Evolutionary conservation across 2,329 filamentous ascomycete species (phyloP).

Genomic region (Penicillium sp.): DNA sequence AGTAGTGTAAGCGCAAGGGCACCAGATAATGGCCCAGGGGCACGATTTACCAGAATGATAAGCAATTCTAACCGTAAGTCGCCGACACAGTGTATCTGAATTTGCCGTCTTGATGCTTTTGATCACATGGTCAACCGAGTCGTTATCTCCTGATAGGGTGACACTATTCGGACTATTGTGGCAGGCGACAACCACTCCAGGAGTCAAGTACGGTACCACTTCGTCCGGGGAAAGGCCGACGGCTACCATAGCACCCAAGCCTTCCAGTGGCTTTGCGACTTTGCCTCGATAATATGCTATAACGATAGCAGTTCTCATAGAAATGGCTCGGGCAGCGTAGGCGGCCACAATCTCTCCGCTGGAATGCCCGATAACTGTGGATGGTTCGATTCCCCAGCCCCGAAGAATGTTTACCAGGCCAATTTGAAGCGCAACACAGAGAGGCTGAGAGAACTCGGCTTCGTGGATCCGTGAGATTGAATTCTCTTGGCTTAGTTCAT

Average conservation of each 20-base stretch:
- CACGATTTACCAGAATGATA: conserved; percentile 20
- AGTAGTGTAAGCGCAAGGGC: not conserved
- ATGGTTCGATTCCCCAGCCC: conserved; percentile 23
- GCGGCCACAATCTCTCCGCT: conserved; percentile 40
- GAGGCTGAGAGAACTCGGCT: conserved; percentile 31
- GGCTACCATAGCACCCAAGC: conserved; percentile 24
- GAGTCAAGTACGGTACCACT: conserved; percentile 14
- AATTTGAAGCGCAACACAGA: conserved; percentile 37
- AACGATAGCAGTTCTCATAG: conserved; percentile 16
- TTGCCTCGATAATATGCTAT: conserved; percentile 25
- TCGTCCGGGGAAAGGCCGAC: conserved; percentile 17
- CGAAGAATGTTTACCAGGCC: conserved; percentile 31
- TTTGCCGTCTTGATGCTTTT: conserved; percentile 8
- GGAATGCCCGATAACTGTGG: conserved; percentile 34
- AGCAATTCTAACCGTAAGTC: conserved; percentile 14
- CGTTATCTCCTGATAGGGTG: conserved; percentile 23
- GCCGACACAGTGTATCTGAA: conserved; percentile 8
- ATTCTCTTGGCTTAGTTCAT: not conserved
- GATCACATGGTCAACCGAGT: conserved; percentile 3
- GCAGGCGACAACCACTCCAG: conserved; percentile 23
- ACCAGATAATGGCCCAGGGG: not conserved
- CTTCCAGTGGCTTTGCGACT: not conserved
- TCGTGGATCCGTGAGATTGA: conserved; percentile 16
- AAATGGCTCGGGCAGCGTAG: conserved; percentile 30
- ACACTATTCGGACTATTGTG: conserved; percentile 28